Base-by-base conservation (phyloP, 1,284 basidiomycete genomes). In the Pascua guehoae region DNA sequence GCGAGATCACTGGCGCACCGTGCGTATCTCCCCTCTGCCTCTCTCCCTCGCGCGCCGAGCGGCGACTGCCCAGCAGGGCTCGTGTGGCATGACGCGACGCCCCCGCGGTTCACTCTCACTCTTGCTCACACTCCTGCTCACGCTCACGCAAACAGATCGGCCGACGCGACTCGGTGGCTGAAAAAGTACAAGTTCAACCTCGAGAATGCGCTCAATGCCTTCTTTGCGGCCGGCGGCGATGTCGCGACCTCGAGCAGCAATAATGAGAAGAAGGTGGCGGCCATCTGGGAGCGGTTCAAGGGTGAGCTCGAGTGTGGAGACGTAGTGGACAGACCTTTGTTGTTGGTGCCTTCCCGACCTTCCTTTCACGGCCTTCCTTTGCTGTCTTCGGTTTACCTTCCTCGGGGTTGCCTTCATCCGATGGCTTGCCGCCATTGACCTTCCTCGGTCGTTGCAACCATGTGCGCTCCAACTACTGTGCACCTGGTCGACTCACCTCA, bases 221-320 rank as follows among this genome's bases (percentile, higher is more conserved):
- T 71, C 57, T 77, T 67, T 59, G 64, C 57, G 46, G 73, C 74
- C 38, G 18, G 72, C 67, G 56, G 56, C 54, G 14, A 58, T 46
- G 41, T 54, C 61, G 32, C 11, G 1, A 40, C 41, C 0, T 52
- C 58, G 17, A 47, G 46, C 5, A 58, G 49, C 41, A 38, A 54
- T 24, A 62, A 65, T 47, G 70, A 71, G 56, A 74, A 75, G 67
- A 77, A 76, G 60, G 51, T 78, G 16, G 72, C 72, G 14, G 72
- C 72, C 39, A 69, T 79, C 36, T 79, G 73, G 71, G 76, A 79
- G 47, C 51, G 61, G 40, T 77, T 71, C 63, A 77, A 77, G 61
- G 76, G 77, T 77, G 49, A 41, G 24, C 38, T 47, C 4, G 2
- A 15, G 9, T 24, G 46, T 40, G 37, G 43, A 37, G 24, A 7